phyloP scores from a whole-genome alignment of 306 rosid genomes.

The Argentina anserina region DNA sequence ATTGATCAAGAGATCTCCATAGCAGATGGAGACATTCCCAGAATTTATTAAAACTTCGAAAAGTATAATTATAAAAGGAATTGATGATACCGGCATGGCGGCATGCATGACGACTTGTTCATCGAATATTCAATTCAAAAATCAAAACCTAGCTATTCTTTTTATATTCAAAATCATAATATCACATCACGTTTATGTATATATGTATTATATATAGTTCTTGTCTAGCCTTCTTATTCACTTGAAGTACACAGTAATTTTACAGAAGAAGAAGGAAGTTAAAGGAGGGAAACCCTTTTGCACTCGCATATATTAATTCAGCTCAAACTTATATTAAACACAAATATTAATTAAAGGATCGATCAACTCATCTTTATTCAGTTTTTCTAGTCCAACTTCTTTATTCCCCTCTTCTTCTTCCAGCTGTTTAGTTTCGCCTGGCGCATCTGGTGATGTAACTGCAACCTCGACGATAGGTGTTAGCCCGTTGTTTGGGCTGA shows the following conservation, averaged over 20 bases:
- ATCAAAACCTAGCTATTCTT: neutral
- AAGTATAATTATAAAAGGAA: no score
- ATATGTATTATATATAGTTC: neutral
- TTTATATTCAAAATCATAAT: neutral
- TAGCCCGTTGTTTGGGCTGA: constrained; percentile 20
- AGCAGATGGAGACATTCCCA: neutral
- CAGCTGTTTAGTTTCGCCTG: constrained; percentile 17
- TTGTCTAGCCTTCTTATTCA: neutral
- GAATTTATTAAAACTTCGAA: no score
- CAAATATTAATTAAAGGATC: neutral
- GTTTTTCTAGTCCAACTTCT: neutral
- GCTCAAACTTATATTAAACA: neutral
- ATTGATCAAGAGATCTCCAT: no score
- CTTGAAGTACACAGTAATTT: neutral
- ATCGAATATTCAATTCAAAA: neutral
- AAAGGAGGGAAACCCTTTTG: neutral
- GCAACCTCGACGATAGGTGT: constrained; percentile 51
- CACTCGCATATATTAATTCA: neutral
- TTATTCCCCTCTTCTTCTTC: neutral
- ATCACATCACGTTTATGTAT: neutral
- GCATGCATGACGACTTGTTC: neutral
- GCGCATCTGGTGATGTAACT: constrained; percentile 40
- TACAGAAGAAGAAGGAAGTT: neutral
- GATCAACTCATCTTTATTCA: neutral
- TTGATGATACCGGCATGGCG: no score